Evolutionary conservation across 2,329 filamentous ascomycete species (phyloP).

Genomic region (Diaporthe citrichinensis): DNA sequence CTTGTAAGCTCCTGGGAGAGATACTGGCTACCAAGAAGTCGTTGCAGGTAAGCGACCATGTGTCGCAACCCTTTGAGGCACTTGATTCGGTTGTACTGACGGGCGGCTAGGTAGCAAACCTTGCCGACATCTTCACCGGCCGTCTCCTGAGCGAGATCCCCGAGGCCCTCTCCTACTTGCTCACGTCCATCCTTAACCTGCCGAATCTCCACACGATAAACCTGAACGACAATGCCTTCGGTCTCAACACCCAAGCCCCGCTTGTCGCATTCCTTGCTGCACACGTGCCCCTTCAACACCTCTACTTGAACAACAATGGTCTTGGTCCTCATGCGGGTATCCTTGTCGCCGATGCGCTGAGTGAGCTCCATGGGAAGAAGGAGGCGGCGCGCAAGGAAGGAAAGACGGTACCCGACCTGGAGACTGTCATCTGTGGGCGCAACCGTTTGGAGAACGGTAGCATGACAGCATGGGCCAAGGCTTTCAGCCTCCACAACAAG

Average conservation of each 20-base stretch:
- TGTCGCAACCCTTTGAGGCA: constrained; percentile 17
- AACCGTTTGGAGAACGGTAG: constrained; percentile 96
- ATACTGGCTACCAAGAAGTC: constrained; percentile 88
- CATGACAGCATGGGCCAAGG: constrained; percentile 94
- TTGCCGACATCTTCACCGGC: constrained; percentile 98
- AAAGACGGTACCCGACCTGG: constrained; percentile 82
- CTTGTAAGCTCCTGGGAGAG: constrained; percentile 86
- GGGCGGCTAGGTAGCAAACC: constrained; percentile 76
- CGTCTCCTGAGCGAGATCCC: constrained; percentile 95
- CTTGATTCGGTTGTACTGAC: constrained; percentile 5
- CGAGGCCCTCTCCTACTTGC: constrained; percentile 85
- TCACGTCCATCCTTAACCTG: constrained; percentile 88
- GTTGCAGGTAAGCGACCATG: constrained; percentile 71
- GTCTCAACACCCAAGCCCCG: constrained; percentile 93
- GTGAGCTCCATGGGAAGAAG: constrained; percentile 86
- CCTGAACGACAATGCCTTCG: constrained; percentile 98
- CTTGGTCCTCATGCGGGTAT: constrained; percentile 93
- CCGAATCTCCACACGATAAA: constrained; percentile 92
- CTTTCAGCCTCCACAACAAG: constrained; percentile 85
- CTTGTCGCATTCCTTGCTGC: constrained; percentile 91
- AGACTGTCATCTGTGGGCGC: constrained; percentile 97
- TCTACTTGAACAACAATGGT: constrained; percentile 98
- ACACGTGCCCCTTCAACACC: constrained; percentile 91
- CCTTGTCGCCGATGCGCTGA: constrained; percentile 89
- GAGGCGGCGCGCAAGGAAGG: constrained; percentile 80